Conservation (phyloP, 495 filamentous ascomycete genomes). For the Xylaria castorea region DNA sequence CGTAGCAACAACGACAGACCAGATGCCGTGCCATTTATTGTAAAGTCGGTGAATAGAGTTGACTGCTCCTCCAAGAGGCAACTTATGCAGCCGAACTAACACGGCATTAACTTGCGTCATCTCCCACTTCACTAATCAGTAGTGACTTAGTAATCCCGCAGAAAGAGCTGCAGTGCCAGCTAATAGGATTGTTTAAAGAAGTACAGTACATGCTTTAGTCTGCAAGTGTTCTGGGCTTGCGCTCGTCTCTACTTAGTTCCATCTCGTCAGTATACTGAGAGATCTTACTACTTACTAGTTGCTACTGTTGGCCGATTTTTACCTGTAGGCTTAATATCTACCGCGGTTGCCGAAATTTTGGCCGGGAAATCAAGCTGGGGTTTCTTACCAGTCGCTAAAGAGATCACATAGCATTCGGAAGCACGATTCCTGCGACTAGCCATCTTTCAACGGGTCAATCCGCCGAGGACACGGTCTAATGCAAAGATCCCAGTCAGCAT, state of each 20-base stretch:
- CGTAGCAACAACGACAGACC: too few relatives aligned
- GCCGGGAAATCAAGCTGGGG: not conserved
- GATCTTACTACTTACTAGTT: not conserved
- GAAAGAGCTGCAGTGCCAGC: not conserved
- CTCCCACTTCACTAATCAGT: not conserved
- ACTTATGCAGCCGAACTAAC: slow-evolving; percentile 2
- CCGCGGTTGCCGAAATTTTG: not conserved
- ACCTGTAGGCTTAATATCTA: not conserved
- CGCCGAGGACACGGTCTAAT: slow-evolving; percentile 5
- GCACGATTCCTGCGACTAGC: slow-evolving; percentile 7
- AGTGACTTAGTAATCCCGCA: not conserved
- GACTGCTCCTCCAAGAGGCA: not conserved
- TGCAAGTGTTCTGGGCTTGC: not conserved
- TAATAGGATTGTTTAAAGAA: not conserved
- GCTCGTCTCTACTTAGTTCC: not conserved
- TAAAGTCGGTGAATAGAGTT: slow-evolving; percentile 17
- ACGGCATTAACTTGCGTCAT: not conserved
- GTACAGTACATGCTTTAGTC: not conserved
- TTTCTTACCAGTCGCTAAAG: not conserved
- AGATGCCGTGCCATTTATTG: not conserved
- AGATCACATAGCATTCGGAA: not conserved
- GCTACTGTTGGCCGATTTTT: not conserved
- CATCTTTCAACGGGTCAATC: slow-evolving; percentile 8
- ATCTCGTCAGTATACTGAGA: not conserved
- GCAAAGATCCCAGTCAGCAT: slow-evolving; percentile 21